Evolutionary conservation across 106 monocot genomes (phyloP), one percentile per base, ranked within the genome.

Genomic region (Chionographis japonica): DNA sequence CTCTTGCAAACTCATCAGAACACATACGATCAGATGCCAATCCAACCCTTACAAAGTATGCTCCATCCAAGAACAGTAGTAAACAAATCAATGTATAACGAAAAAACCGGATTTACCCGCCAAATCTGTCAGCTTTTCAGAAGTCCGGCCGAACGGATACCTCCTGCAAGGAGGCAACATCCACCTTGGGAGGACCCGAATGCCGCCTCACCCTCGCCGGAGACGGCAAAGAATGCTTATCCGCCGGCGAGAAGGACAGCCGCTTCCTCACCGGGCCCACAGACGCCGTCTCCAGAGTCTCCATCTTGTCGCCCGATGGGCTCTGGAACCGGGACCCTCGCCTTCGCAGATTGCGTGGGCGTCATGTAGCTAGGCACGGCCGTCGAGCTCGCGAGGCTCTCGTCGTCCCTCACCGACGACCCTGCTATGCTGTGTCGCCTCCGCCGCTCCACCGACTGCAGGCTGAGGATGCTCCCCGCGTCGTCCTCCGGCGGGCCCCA

Each of bases 341-440:
- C 86, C 68, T 68, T 74, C 12, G 80, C 84, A 17, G 90, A 90
- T 54, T 84, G 66, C 5, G 90, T 86, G 4, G 86, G 75, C 43
- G 78, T 72, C 81, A 90, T 78, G 80, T 86, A 90, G 58, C 84
- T 84, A 5, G 83, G 86, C 40, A 83, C 55, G 4, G 81, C 68
- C 11, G 79, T 66, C 2, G 79, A 74, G 64, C 83, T 85, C 2
- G 71, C 78, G 15, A 88, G 71, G 83, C 88, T 95, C 27, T 88
- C 85, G 12, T 87, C 89, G 36, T 92, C 92, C 41, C 92, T 66
- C 15, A 86, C 59, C 0, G 86, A 84, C 1, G 85, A 83, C 3
- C 90, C 87, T 37, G 75, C 82, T 16, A 85, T 54, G 77, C 92
- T 93, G 68, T 83, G 86, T 8, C 86, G 70, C 69, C 92, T 78